Conservation (phyloP, 768 basidiomycete species). For the Tricholoma furcatifolium region DNA sequence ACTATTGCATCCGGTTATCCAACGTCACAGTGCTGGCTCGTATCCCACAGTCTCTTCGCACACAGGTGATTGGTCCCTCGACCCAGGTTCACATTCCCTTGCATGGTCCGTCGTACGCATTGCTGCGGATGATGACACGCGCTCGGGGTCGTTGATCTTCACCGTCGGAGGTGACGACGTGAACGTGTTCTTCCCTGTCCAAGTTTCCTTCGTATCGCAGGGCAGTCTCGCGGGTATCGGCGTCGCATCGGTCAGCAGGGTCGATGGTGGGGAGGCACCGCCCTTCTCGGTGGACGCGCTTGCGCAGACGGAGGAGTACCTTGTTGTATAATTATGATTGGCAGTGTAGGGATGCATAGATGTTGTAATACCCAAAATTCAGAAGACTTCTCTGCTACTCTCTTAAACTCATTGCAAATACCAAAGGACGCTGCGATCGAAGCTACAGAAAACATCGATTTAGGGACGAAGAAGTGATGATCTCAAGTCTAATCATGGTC, state of each 20-base stretch:
- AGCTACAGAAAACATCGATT: too few relatives aligned
- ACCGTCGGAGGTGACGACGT: conserved; percentile 81
- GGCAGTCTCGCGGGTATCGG: conserved; percentile 80
- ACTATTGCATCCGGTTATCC: background rate
- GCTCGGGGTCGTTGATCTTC: conserved; percentile 89
- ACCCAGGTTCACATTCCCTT: conserved; percentile 75
- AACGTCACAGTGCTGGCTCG: conserved; percentile 59
- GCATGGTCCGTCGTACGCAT: conserved; percentile 83
- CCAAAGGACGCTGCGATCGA: too few relatives aligned
- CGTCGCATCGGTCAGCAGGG: conserved; percentile 56
- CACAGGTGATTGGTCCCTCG: conserved; percentile 79
- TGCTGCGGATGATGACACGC: conserved; percentile 53
- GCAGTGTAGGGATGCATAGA: background rate
- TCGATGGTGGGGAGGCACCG: conserved; percentile 39
- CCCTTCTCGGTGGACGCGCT: conserved; percentile 55
- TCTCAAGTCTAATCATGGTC: too few relatives aligned
- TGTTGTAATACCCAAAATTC: background rate
- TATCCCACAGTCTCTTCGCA: conserved; percentile 83
- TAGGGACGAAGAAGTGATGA: too few relatives aligned
- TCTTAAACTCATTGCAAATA: too few relatives aligned
- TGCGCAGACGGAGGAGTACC: conserved; percentile 55
- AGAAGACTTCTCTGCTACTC: background rate
- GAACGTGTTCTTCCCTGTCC: conserved; percentile 90
- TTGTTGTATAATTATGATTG: conserved; percentile 41
- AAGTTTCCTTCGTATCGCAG: conserved; percentile 75